Percentiles rank a stretch among this genome's conserved stretches.
phyloP scores from a whole-genome alignment of 306 rosid genomes.

The Hippophae rhamnoides region DNA sequence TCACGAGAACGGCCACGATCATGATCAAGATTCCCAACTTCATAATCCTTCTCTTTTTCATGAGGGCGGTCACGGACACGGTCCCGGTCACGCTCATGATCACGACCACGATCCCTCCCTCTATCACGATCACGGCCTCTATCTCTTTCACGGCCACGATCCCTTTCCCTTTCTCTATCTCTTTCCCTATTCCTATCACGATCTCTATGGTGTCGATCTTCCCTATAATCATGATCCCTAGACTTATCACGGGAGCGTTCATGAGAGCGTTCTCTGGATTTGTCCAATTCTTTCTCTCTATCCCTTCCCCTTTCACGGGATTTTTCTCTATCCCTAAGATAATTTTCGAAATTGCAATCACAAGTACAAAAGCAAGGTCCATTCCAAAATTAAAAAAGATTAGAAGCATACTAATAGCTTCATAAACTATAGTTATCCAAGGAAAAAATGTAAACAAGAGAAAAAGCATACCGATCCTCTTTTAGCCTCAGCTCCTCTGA shows the following conservation, averaged over 20 bases:
- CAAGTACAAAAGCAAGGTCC: background rate
- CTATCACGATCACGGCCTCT: slow-evolving; percentile 53
- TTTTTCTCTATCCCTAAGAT: slow-evolving; percentile 73
- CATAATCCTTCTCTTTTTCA: slow-evolving; percentile 75
- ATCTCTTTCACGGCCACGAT: slow-evolving; percentile 73
- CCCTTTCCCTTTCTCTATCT: slow-evolving; percentile 39
- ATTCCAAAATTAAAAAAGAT: background rate
- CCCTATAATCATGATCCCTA: slow-evolving; percentile 77
- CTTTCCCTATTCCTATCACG: slow-evolving; percentile 48
- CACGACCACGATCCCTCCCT: slow-evolving; percentile 63
- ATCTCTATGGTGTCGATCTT: slow-evolving; percentile 87
- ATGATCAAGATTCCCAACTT: slow-evolving; percentile 43
- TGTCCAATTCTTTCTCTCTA: slow-evolving; percentile 58
- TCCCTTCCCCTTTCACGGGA: slow-evolving; percentile 81
- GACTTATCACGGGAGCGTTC: slow-evolving; percentile 70
- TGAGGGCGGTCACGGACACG: slow-evolving; percentile 44
- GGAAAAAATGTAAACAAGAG: background rate
- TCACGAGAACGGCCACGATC: slow-evolving; percentile 70
- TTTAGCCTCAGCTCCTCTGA: slow-evolving; percentile 92
- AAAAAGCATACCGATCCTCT: slow-evolving; percentile 64
- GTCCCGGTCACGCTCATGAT: slow-evolving; percentile 42
- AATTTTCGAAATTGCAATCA: background rate
- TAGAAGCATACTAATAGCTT: background rate
- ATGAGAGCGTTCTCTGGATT: slow-evolving; percentile 56
- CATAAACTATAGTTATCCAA: background rate